These are phyloP conservation scores for Glarea lozoyensis DNA, from an alignment of 495 filamentous ascomycete species.

Conservation along the genomic window DNA sequence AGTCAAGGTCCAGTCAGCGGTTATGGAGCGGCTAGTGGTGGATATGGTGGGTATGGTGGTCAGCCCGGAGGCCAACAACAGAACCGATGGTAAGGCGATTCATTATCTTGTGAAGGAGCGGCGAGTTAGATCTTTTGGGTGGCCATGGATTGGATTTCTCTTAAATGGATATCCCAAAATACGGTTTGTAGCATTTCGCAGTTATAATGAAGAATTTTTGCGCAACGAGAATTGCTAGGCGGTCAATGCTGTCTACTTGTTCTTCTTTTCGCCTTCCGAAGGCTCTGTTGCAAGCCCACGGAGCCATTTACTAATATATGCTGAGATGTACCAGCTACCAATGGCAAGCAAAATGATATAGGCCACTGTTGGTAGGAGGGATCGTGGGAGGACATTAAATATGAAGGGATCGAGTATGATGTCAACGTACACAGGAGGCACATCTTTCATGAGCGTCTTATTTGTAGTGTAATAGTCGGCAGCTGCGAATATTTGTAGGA, in stretches of 20 bases:
- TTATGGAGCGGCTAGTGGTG: conserved; percentile 9
- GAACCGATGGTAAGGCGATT: conserved; percentile 12
- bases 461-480: conserved; percentile 80
- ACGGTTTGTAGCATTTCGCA: conserved; percentile 11
- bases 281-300: conserved; percentile 16
- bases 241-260: conserved; percentile 2
- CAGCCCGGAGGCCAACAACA: conserved; percentile 14
- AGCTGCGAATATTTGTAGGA: conserved; percentile 65
- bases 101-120: not conserved
- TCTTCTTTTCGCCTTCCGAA: conserved; percentile 26
- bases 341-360: conserved; percentile 50
- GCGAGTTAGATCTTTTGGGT: too few species aligned
- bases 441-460: conserved; percentile 61
- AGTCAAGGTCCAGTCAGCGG: conserved; percentile 19
- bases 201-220: conserved; percentile 11
- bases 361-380: conserved; percentile 54
- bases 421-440: conserved; percentile 70
- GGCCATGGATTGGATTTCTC: conserved; percentile 1
- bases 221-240: too few species aligned
- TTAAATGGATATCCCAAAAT: conserved; percentile 19
- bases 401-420: conserved; percentile 86
- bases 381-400: conserved; percentile 60
- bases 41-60: conserved; percentile 11
- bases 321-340: conserved; percentile 37
- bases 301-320: conserved; percentile 28